Evolutionary conservation across 1,139 yeast species (phyloP).

Genomic region (Protomyces inouyei): DNA sequence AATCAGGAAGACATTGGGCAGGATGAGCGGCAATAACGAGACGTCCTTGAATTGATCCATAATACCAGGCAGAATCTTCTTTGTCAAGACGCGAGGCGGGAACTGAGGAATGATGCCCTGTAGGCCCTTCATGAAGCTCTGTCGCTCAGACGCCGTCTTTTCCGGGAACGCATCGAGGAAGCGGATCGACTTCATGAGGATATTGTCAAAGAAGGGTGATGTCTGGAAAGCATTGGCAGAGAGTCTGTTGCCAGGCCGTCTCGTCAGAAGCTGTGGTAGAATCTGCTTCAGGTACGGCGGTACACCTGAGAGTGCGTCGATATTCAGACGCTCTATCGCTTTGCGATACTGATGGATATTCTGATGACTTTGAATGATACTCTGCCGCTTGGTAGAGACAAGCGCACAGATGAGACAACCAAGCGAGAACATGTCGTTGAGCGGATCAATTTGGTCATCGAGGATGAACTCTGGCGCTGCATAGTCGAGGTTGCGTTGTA

Average conservation of each 20-base stretch:
- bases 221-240: constrained; percentile 49
- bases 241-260: constrained; percentile 44
- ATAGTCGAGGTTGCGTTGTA: constrained; percentile 66
- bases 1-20: constrained; percentile 58
- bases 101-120: constrained; percentile 57
- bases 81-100: constrained; percentile 63
- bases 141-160: constrained; percentile 61
- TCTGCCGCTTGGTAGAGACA: constrained; percentile 45
- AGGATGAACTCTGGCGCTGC: constrained; percentile 70
- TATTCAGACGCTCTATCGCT: constrained; percentile 37
- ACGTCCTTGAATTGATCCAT: constrained; percentile 49
- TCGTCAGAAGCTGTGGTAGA: constrained; percentile 44
- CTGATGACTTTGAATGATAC: constrained; percentile 39
- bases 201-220: constrained; percentile 69
- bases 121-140: constrained; percentile 64
- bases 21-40: constrained; percentile 51
- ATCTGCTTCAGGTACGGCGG: constrained; percentile 35
- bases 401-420: constrained; percentile 69
- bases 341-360: constrained; percentile 39
- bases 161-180: constrained; percentile 82
- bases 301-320: background rate
- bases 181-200: constrained; percentile 73
- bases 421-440: constrained; percentile 77
- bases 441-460: constrained; percentile 56
- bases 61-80: constrained; percentile 70